phyloP scores from a whole-genome alignment of 306 rosid genomes.

The Sophora flavescens region DNA sequence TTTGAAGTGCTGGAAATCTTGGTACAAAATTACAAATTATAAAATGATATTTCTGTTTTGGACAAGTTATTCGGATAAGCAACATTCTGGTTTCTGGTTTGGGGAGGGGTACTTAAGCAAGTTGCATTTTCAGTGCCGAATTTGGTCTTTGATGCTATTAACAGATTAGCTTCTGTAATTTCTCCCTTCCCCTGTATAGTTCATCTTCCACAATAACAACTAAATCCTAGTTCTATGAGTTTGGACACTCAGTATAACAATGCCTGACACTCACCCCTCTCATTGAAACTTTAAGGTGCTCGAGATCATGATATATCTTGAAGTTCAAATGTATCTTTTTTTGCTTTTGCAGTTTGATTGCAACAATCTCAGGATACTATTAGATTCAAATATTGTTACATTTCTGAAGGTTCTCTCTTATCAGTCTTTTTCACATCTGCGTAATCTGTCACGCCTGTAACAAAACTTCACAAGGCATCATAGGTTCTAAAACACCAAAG shows the following conservation, averaged over 20 bases:
- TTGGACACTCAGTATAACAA: constrained; percentile 25
- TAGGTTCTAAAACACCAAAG: no score
- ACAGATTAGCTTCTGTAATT: constrained; percentile 22
- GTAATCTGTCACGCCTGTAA: no score
- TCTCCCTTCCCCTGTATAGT: background rate
- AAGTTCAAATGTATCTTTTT: constrained; percentile 26
- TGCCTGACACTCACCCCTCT: background rate
- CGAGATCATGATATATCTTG: constrained; percentile 1
- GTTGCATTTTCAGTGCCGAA: constrained; percentile 4
- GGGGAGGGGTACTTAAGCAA: constrained; percentile 2
- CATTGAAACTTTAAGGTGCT: constrained; percentile 8
- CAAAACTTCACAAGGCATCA: no score
- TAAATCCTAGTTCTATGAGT: constrained; percentile 17
- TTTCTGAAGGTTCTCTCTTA: no score
- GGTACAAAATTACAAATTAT: constrained; percentile 7
- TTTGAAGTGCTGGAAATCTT: background rate
- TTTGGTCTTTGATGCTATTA: constrained; percentile 11
- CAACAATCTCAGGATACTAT: background rate
- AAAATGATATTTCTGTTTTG: constrained; percentile 1
- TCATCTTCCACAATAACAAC: constrained; percentile 5
- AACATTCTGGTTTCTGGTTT: constrained; percentile 13
- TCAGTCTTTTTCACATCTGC: no score
- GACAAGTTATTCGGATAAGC: background rate
- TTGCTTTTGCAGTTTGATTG: background rate
- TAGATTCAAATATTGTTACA: background rate